Evolutionary conservation across 2,329 filamentous ascomycete genomes (phyloP).

Genomic region (Curvularia hawaiiensis): DNA sequence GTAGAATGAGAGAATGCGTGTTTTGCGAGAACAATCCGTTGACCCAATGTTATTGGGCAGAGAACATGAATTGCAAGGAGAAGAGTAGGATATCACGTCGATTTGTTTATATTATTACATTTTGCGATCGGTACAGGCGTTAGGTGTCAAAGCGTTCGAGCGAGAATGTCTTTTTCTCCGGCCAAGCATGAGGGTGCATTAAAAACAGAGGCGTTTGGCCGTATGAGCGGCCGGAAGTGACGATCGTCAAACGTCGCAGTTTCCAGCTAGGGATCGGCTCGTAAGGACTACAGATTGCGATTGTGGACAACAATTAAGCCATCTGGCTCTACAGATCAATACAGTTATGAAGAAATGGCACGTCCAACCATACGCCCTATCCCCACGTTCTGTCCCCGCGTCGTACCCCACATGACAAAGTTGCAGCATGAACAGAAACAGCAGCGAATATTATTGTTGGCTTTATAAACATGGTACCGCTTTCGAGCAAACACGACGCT

Average conservation of each 20-base stretch:
- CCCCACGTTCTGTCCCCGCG: not conserved
- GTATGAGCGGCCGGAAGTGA: not conserved
- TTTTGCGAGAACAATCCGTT: not conserved
- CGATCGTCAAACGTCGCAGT: not conserved
- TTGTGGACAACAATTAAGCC: not conserved
- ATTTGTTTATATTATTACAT: constrained; percentile 7
- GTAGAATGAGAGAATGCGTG: not conserved
- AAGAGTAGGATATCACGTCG: not conserved
- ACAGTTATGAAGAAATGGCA: not conserved
- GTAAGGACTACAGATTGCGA: not conserved
- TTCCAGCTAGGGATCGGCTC: not conserved
- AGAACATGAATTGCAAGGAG: not conserved
- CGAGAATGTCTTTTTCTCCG: not conserved
- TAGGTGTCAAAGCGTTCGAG: constrained; percentile 11
- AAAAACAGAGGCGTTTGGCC: not conserved
- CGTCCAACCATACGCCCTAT: not conserved
- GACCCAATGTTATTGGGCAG: not conserved
- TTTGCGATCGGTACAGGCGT: constrained; percentile 8
- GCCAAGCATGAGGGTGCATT: not conserved
- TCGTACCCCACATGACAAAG: not conserved
- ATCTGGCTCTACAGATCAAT: not conserved
- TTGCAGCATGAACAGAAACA: not conserved
- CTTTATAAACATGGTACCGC: not conserved
- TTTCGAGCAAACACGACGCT: not conserved
- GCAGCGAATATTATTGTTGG: not conserved